Evolutionary conservation across 2,329 filamentous ascomycete species (phyloP).

Genomic region (Pseudopyrenochaeta lycopersici): DNA sequence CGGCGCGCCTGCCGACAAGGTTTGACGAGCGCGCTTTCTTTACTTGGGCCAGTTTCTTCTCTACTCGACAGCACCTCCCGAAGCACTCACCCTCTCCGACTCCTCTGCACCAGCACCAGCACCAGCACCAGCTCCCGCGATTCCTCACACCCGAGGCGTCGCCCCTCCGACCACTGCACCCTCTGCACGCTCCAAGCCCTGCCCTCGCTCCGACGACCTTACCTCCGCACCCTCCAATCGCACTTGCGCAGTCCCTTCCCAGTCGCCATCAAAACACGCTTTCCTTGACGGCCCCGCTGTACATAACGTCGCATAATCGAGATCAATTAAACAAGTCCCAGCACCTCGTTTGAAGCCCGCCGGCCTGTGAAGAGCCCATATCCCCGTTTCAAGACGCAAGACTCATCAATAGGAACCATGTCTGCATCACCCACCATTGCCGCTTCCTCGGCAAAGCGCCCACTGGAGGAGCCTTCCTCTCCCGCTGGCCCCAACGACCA

Average conservation of each 20-base stretch:
- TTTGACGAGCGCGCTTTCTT: slow-evolving; percentile 52
- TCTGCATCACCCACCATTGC: slow-evolving; percentile 58
- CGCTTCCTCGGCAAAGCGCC: slow-evolving; percentile 82
- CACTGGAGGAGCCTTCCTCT: slow-evolving; percentile 95
- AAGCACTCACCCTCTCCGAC: slow-evolving; percentile 37
- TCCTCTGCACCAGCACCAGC: slow-evolving; percentile 40
- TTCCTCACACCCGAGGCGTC: slow-evolving; percentile 35
- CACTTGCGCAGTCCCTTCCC: slow-evolving; percentile 41
- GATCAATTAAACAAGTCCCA: slow-evolving; percentile 49
- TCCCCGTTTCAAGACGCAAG: slow-evolving; percentile 25
- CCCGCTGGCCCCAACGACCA: slow-evolving; percentile 91
- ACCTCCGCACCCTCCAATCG: slow-evolving; percentile 40
- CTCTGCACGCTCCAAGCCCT: slow-evolving; percentile 44
- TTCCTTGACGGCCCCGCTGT: slow-evolving; percentile 84
- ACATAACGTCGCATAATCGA: slow-evolving; percentile 62
- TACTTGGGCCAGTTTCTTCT: slow-evolving; percentile 45
- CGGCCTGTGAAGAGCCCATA: slow-evolving; percentile 43
- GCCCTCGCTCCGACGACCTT: slow-evolving; percentile 46
- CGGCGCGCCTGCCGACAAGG: slow-evolving; percentile 43
- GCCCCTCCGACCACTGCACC: slow-evolving; percentile 41
- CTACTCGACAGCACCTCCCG: slow-evolving; percentile 40
- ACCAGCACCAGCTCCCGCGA: slow-evolving; percentile 37
- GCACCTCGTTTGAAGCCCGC: slow-evolving; percentile 34
- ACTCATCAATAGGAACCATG: slow-evolving; percentile 50
- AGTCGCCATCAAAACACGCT: slow-evolving; percentile 79